These are phyloP conservation scores for Helicocarpus griseus DNA, from an alignment of 2,329 filamentous ascomycete genomes.

Conservation along the genomic window DNA sequence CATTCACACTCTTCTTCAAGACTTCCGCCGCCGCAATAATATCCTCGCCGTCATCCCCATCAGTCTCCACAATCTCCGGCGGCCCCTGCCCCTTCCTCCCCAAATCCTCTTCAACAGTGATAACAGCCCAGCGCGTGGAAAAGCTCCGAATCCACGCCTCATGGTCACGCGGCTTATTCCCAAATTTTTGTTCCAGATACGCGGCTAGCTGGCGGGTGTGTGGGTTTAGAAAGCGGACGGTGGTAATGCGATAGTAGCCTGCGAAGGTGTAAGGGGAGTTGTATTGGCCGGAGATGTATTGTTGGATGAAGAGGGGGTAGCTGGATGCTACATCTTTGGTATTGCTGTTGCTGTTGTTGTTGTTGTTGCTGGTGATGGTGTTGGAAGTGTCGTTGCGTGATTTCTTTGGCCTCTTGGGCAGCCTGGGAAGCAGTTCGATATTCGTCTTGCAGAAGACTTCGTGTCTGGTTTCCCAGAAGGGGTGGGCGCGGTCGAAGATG, in stretches of 20 bases:
- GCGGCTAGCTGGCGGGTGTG: neutral
- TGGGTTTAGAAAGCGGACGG: slow-evolving; percentile 8
- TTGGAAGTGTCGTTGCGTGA: neutral
- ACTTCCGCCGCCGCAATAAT: neutral
- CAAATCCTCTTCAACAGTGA: neutral
- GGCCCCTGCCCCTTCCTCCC: neutral
- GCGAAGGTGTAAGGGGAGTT: neutral
- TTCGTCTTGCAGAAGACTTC: slow-evolving; percentile 8
- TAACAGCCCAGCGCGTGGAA: neutral
- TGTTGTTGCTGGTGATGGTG: neutral
- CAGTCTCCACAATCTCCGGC: neutral
- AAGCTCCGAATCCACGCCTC: neutral
- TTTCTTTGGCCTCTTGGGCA: neutral
- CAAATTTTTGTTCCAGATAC: slow-evolving; percentile 6
- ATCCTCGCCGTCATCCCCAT: neutral
- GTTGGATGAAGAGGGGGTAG: slow-evolving; percentile 8
- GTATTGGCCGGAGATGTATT: neutral
- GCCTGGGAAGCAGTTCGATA: slow-evolving; percentile 3
- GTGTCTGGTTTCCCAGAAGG: slow-evolving; percentile 7
- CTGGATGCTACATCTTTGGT: too few species aligned
- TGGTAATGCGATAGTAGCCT: slow-evolving; percentile 4
- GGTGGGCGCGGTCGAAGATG: slow-evolving; percentile 2
- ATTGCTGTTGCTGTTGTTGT: neutral
- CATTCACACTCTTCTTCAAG: neutral
- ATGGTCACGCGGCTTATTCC: neutral